Base-by-base conservation (phyloP, 2,329 filamentous ascomycete species). In the Fulvia fulva region DNA sequence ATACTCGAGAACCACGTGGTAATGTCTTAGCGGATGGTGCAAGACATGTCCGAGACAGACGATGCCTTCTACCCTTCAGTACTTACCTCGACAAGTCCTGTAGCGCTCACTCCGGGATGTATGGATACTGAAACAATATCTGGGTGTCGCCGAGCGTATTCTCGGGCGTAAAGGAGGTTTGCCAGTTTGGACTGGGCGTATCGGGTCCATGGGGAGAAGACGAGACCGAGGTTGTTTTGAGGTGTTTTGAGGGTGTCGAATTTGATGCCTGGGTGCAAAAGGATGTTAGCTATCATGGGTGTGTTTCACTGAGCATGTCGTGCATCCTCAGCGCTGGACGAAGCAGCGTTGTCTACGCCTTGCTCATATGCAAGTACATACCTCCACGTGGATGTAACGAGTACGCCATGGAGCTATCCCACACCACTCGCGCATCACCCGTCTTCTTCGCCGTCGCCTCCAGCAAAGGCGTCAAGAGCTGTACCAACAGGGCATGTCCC, bases 111-210 rank as follows among this genome's bases (percentile, higher is more conserved):
- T 12, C 81, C 81, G 0, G 81, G 81, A 59, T 83, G 80, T 4
- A 81, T 61, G 0, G 76, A 70, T 0, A 77, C 73, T 6, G 70
- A 70, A 0, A 73, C 79, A 53, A 83, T 74, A 2, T 70, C 55
- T 1, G 80, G 80, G 60, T 81, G 78, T 0, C 71, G 72, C 14
- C 66, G 58, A 0, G 77, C 76, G 2, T 81, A 70, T 44, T 77
- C 71, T 6, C 71, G 65, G 0, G 77, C 70, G 63, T 76, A 81
- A 0, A 81, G 73, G 12, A 82, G 69, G 46, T 81, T 81, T 4
- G 79, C 78, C 5, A 83, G 73, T 62, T 82, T 83, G 30, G 74
- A 76, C 44, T 77, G 73, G 3, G 77, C 78, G 67, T 83, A 83
- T 25, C 78, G 75, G 14, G 56, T 14, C 60, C 60, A 64, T 6